Conservation (phyloP, 2,329 filamentous ascomycete genomes). For the Aspergillus sp. region DNA sequence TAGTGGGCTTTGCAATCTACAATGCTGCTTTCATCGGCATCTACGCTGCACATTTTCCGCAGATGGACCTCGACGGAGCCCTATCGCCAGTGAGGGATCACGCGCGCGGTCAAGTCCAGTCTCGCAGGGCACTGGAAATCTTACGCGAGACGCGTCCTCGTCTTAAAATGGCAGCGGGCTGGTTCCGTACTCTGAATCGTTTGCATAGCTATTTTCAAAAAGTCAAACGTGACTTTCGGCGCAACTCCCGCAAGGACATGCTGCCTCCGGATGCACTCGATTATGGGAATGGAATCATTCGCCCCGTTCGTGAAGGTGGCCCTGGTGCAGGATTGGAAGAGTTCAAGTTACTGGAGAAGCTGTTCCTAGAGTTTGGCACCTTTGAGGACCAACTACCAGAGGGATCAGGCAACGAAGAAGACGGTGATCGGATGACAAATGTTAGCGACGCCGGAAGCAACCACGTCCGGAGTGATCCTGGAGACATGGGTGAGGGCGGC, state of each 20-base stretch:
- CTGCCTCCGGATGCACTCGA: conserved; percentile 32
- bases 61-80: conserved; percentile 59
- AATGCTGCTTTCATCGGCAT: conserved; percentile 56
- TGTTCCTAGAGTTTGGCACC: conserved; percentile 45
- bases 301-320: conserved; percentile 38
- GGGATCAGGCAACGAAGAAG: conserved; percentile 35
- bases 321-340: conserved; percentile 42
- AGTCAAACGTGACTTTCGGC: conserved; percentile 44
- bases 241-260: conserved; percentile 40
- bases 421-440: conserved; percentile 40
- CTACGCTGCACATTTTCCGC: conserved; percentile 59
- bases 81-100: conserved; percentile 42
- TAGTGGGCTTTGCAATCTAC: conserved; percentile 61
- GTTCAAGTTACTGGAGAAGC: conserved; percentile 47
- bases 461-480: conserved; percentile 45
- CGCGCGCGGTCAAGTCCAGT: conserved; percentile 38
- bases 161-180: conserved; percentile 46
- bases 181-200: conserved; percentile 50
- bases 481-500: conserved; percentile 35
- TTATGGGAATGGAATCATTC: conserved; percentile 32
- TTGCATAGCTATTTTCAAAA: conserved; percentile 47
- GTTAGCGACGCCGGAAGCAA: conserved; percentile 47
- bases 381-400: conserved; percentile 46
- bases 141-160: conserved; percentile 48
- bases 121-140: conserved; percentile 43